Conservation (phyloP, 345 rosid genomes). For the Hevea brasiliensis region DNA sequence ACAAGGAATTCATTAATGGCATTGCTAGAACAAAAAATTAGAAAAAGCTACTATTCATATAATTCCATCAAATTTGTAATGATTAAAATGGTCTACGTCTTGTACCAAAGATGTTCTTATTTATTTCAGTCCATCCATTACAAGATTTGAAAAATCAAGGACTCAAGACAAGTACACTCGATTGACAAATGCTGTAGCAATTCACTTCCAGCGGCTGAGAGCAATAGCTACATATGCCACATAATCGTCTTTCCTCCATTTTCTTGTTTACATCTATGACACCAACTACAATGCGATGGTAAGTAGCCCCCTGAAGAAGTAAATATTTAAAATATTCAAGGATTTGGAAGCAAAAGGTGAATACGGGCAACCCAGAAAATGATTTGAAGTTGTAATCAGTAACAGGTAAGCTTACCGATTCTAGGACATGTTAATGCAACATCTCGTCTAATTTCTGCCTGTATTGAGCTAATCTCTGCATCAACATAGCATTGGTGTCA, state of each 20-base stretch:
- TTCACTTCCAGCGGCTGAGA: slow-evolving; percentile 8
- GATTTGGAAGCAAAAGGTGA: background rate
- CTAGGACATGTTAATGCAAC: slow-evolving; percentile 41
- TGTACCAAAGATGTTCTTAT: background rate
- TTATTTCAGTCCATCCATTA: slow-evolving; percentile 7
- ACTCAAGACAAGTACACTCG: slow-evolving; percentile 9
- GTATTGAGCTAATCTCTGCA: slow-evolving; percentile 79
- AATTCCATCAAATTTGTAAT: background rate
- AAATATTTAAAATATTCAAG: background rate
- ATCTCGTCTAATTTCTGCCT: slow-evolving; percentile 84
- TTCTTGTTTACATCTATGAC: background rate
- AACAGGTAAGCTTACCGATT: slow-evolving; percentile 19
- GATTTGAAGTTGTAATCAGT: background rate
- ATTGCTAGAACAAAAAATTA: background rate
- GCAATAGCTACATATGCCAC: background rate
- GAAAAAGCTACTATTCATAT: no score
- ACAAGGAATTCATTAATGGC: no score
- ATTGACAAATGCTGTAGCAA: slow-evolving; percentile 3
- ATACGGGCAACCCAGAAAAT: background rate
- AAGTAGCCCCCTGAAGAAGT: slow-evolving; percentile 21
- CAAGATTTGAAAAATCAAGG: slow-evolving; percentile 3
- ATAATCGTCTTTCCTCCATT: slow-evolving; percentile 5
- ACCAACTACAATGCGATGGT: background rate
- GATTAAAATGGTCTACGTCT: background rate
- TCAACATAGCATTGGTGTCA: slow-evolving; percentile 1